Evolutionary conservation across 768 basidiomycete genomes (phyloP).

Genomic region (Coprinellus micaceus): DNA sequence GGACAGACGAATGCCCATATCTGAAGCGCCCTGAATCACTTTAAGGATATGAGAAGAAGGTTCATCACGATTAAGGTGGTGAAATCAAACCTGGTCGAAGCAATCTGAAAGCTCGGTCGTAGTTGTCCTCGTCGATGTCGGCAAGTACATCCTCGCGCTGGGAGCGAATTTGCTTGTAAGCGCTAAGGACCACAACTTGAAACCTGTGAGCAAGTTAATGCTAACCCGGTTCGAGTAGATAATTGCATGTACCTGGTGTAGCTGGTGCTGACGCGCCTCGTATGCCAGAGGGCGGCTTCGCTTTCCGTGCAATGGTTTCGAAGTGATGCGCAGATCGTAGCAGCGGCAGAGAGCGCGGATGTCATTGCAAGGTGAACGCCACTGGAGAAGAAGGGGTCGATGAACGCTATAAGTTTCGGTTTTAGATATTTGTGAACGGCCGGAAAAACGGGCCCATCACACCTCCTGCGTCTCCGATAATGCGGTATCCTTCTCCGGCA

Average conservation of each 20-base stretch:
- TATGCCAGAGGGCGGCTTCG: conserved; percentile 51
- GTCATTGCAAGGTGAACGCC: conserved; percentile 64
- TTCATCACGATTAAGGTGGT: not conserved
- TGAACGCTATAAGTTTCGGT: conserved; percentile 42
- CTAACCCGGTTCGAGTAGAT: not conserved
- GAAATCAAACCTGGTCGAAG: conserved; percentile 51
- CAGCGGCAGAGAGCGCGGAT: conserved; percentile 55
- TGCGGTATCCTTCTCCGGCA: conserved; percentile 51
- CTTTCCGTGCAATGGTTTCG: conserved; percentile 45
- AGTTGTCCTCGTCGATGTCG: conserved; percentile 67
- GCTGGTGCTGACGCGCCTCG: conserved; percentile 50
- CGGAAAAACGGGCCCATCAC: conserved; percentile 13
- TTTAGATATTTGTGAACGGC: not conserved
- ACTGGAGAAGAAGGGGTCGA: conserved; percentile 64
- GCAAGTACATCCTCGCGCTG: conserved; percentile 53
- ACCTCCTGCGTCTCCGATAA: conserved; percentile 70
- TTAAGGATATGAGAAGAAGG: not conserved
- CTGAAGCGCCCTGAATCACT: conserved; percentile 81
- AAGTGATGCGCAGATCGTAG: conserved; percentile 54
- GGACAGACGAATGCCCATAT: conserved; percentile 68
- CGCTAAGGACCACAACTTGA: conserved; percentile 67
- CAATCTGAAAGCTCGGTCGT: conserved; percentile 62
- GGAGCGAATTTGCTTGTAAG: conserved; percentile 68
- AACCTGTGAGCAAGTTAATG: conserved; percentile 38
- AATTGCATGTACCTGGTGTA: conserved; percentile 46